Percentiles rank a stretch among this genome's conserved stretches.
These are phyloP conservation scores for Huiozyma sinensis DNA, from an alignment of 805 yeast species.

Conservation along the genomic window DNA sequence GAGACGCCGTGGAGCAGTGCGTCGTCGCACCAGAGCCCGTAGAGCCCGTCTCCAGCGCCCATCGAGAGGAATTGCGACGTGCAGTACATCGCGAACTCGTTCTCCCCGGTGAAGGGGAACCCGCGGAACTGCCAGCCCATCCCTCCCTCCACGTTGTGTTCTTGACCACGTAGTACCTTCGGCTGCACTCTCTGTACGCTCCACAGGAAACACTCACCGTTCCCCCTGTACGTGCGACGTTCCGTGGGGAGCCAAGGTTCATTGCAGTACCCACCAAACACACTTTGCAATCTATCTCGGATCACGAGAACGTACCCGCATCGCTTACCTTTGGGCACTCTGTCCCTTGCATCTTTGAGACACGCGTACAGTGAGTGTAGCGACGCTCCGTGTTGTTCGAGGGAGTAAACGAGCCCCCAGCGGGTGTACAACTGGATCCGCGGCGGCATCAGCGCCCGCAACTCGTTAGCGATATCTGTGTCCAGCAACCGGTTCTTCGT, in stretches of 20 bases:
- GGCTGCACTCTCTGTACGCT: conserved; percentile 40
- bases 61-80: conserved; percentile 66
- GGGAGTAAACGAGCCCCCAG: conserved; percentile 73
- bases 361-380: conserved; percentile 62
- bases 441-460: conserved; percentile 64
- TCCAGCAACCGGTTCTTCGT: conserved; percentile 52
- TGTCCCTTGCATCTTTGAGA: conserved; percentile 32
- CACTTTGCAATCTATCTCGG: conserved; percentile 48
- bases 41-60: conserved; percentile 89
- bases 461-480: conserved; percentile 59
- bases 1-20: conserved; percentile 68
- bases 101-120: conserved; percentile 77
- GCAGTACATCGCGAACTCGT: conserved; percentile 78
- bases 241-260: conserved; percentile 66
- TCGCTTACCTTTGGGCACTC: conserved; percentile 5
- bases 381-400: conserved; percentile 89
- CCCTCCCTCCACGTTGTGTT: conserved; percentile 5
- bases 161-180: conserved; percentile 10
- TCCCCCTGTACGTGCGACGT: conserved; percentile 70
- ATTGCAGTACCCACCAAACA: conserved; percentile 74
- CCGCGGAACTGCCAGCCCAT: conserved; percentile 50
- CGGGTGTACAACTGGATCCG: conserved; percentile 64
- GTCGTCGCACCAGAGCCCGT: conserved; percentile 82
- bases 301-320: conserved; percentile 66
- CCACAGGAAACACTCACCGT: conserved; percentile 94